These are phyloP conservation scores for Ceratobasidium sp. DNA, from an alignment of 1,284 basidiomycete genomes.

Conservation along the genomic window DNA sequence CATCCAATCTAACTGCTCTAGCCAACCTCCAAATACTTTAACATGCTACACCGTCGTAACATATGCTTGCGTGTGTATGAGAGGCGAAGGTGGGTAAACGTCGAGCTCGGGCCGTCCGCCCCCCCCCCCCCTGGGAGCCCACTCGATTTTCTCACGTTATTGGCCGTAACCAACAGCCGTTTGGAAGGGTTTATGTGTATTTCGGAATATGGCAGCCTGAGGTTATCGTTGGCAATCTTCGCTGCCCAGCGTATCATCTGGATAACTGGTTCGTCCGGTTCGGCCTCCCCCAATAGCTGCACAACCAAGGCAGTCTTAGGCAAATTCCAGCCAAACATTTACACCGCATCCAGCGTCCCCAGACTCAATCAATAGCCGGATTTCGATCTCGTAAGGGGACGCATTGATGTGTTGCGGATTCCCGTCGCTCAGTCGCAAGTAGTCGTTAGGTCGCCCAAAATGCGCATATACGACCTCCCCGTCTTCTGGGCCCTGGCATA, in stretches of 20 bases:
- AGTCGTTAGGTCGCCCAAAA: neutral
- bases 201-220: neutral
- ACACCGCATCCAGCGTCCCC: neutral
- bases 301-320: neutral
- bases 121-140: neutral
- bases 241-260: neutral
- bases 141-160: neutral
- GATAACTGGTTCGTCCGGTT: neutral
- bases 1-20: neutral
- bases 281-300: neutral
- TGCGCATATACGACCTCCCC: slow-evolving; percentile 1
- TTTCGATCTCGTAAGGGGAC: neutral
- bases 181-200: neutral
- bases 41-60: neutral
- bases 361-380: neutral
- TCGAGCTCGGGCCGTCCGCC: neutral
- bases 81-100: neutral
- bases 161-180: neutral
- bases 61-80: neutral
- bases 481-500: neutral
- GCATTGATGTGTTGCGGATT: neutral
- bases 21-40: neutral
- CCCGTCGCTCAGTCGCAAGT: neutral
- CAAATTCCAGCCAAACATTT: neutral
- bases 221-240: neutral